phyloP scores from a whole-genome alignment of 2,329 filamentous ascomycete genomes.

The Exophiala mesophila region DNA sequence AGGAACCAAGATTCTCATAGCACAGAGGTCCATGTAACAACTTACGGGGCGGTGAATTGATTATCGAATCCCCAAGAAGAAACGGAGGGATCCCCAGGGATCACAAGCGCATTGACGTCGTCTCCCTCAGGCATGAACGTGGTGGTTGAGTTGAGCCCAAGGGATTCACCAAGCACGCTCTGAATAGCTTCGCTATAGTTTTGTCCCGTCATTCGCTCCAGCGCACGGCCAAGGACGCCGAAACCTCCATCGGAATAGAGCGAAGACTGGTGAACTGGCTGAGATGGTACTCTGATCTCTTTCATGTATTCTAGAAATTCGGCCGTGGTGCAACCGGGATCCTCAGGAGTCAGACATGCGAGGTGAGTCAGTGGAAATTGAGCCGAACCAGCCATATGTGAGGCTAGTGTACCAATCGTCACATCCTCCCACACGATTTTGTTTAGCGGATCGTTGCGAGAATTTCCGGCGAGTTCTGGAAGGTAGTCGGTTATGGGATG shows the following conservation, averaged over 20 bases:
- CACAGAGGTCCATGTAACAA: not conserved
- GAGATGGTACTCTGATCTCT: not conserved
- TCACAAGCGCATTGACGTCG: constrained; percentile 17
- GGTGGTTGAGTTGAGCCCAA: constrained; percentile 40
- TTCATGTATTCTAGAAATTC: not conserved
- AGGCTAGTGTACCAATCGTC: constrained; percentile 42
- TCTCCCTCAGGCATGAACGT: constrained; percentile 31
- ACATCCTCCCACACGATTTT: constrained; percentile 44
- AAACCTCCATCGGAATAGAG: constrained; percentile 48
- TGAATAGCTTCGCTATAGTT: constrained; percentile 38
- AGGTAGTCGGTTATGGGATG: constrained; percentile 45
- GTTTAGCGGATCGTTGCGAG: constrained; percentile 30
- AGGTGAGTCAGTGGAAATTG: not conserved
- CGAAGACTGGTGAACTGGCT: not conserved
- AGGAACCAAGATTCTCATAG: no score
- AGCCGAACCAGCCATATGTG: constrained; percentile 40
- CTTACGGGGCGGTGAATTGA: constrained; percentile 11
- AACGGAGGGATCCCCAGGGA: constrained; percentile 9
- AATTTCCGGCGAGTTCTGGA: constrained; percentile 34
- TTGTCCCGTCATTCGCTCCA: constrained; percentile 42
- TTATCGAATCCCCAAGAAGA: constrained; percentile 2
- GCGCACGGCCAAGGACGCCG: constrained; percentile 41
- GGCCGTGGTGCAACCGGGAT: not conserved
- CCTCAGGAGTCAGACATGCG: not conserved
- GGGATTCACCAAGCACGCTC: constrained; percentile 38